These are phyloP conservation scores for Myxozyma mucilagina DNA, from an alignment of 805 yeast genomes.

Conservation along the genomic window DNA sequence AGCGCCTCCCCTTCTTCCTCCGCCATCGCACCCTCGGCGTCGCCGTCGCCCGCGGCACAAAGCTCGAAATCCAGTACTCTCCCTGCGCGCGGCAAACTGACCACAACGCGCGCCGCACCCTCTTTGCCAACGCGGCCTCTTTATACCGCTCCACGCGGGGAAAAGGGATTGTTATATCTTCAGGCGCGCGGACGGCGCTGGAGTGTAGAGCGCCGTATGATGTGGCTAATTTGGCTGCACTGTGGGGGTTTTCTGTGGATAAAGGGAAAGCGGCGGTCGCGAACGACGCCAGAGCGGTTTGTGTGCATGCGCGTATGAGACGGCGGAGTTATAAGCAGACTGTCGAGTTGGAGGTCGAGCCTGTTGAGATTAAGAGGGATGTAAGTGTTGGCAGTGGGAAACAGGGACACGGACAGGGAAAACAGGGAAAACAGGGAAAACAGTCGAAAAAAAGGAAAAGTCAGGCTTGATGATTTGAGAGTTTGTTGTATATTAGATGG, in stretches of 20 bases:
- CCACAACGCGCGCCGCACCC: conserved; percentile 51
- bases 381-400: too few relatives aligned
- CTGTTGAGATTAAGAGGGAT: neutral
- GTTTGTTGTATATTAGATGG: too few relatives aligned
- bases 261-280: conserved; percentile 61
- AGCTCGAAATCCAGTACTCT: conserved; percentile 74
- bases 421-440: neutral
- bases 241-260: conserved; percentile 69
- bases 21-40: conserved; percentile 83
- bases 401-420: too few relatives aligned
- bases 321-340: conserved; percentile 53
- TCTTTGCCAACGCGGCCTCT: conserved; percentile 70
- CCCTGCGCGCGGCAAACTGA: conserved; percentile 42
- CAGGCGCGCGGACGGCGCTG: conserved; percentile 61
- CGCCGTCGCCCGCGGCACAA: conserved; percentile 79
- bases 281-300: conserved; percentile 60
- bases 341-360: conserved; percentile 17
- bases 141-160: conserved; percentile 78
- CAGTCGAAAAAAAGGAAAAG: neutral
- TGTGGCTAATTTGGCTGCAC: conserved; percentile 59
- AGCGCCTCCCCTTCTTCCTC: conserved; percentile 69
- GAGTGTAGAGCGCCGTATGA: conserved; percentile 70
- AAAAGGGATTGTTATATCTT: conserved; percentile 73
- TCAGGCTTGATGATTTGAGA: too few relatives aligned
- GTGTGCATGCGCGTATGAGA: conserved; percentile 74